Base-by-base conservation (phyloP, 2,329 filamentous ascomycete species). In the Rhynchosporium secalis region DNA sequence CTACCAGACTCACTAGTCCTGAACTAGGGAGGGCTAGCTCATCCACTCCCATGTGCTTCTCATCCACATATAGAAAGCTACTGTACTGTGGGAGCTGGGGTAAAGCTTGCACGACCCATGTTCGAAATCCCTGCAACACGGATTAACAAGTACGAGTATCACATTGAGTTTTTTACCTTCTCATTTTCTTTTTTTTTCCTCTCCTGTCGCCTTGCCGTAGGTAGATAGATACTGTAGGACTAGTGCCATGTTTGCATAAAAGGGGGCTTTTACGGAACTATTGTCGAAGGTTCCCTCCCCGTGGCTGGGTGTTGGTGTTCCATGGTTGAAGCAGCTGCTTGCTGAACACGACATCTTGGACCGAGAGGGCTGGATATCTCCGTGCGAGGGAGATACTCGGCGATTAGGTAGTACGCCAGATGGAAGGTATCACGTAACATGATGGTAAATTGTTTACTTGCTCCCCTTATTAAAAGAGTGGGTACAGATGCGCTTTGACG, bases 221-320 rank as follows among this genome's bases (percentile, higher is more conserved):
- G 20, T 20, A 20, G 20, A 20, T 20, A 20, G 20, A 47, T 43
- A 43, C n/a, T 7, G 13, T 43, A 57, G 20, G 20, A 20, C 20
- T 20, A 57, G 55, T 48, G 55, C 45, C 55, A 33, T 52, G 15
- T 33, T 56, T 43, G 41, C 12, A 28, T 28, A 28, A 43, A 56
- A 43, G 38, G 36, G 38, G 52, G 8, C 15, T 29, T 4, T 12
- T 43, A 7, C 52, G 52, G 52, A 29, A n/a, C 52, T 38, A 43
- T 38, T 43, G 15, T 56, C 40, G 9, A 56, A 7, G 9, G 20
- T 56, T 56, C 52, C 52, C 52, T 51, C 36, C 41, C 13, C 29
- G 29, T 51, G 48, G 29, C 36, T 29, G 29, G 47, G 8, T 52
- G 29, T n/a, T 38, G 15, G n/a, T 52, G 49, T 9, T 52, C n/a